Conservation (phyloP, 2,329 filamentous ascomycete genomes). For the Alternaria sp. region DNA sequence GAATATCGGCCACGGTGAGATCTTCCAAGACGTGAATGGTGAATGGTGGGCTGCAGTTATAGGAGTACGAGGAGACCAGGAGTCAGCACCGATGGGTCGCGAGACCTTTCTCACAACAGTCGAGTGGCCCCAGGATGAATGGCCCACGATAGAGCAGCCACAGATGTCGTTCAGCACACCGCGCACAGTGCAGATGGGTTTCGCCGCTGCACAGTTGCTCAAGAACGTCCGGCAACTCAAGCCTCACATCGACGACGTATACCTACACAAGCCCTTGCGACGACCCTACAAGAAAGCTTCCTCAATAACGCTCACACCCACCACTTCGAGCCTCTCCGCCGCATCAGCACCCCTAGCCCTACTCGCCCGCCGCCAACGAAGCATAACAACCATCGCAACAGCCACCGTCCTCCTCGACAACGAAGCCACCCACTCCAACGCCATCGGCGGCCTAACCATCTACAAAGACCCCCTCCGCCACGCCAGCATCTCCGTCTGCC, state of each 20-base stretch:
- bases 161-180: conserved; percentile 1
- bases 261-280: not conserved
- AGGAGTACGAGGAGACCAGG: conserved; percentile 40
- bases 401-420: not conserved
- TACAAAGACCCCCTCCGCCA: not conserved
- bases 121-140: conserved; percentile 32
- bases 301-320: not conserved
- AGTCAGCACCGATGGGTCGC: conserved; percentile 13
- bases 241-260: not conserved
- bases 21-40: conserved; percentile 60
- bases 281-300: not conserved
- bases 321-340: not conserved
- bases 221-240: not conserved
- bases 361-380: not conserved
- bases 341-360: not conserved
- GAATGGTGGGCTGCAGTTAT: conserved; percentile 63
- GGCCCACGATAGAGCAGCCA: conserved; percentile 49
- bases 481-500: not conserved
- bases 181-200: not conserved
- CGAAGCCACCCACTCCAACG: not conserved
- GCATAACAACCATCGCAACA: not conserved
- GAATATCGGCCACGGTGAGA: conserved; percentile 63
- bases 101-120: conserved; percentile 18
- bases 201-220: not conserved
- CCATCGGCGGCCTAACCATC: not conserved